Base-by-base conservation (phyloP, 495 filamentous ascomycete genomes). In the Acidiella bohemica region DNA sequence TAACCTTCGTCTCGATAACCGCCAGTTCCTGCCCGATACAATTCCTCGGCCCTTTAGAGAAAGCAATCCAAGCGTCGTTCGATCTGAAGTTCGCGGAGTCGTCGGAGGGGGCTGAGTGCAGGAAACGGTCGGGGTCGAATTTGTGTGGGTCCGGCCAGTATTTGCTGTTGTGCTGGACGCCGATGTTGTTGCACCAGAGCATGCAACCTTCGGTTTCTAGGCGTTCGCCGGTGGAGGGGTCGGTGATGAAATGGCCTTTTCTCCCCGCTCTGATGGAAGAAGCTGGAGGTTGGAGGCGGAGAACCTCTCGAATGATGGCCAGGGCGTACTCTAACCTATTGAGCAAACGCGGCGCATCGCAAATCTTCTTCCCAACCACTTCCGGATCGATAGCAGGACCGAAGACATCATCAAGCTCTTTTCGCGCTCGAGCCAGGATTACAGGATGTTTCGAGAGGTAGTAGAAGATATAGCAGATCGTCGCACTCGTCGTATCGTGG, bases 401-500 rank as follows among this genome's bases (percentile, higher is more conserved):
- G 34, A 63, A 60, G 5, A 63, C 50, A 4, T 52, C 39, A 31
- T 62, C 59, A 36, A 53, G 56, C 39, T 69, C 63, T 1, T 42
- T 46, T 2, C 57, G 56, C 13, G 67, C 18, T 4, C 46, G 53
- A 0, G 53, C 53, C 1, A 61, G 50, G 8, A 42, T 51, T 6
- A 55, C 50, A 0, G 64, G 65, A 33, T 63, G 24, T 18, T 52
- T 48, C 26, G 50, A 41, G 2, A 69, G 58, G 6, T 61, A 42
- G 29, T 66, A 54, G 40, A 56, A 60, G 8, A 47, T 43, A 41
- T 66, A 67, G 12, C 54, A 58, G 1, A 67, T 39, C 3, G 60
- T 55, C 3, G 49, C 57, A 14, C 58, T 58, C 6, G 65, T 67
- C 0, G 67, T 68, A 33, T 67, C 63, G 40, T 68, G 65, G 1